phyloP scores from a whole-genome alignment of 345 rosid species.

The Eucalyptus tenuipes region DNA sequence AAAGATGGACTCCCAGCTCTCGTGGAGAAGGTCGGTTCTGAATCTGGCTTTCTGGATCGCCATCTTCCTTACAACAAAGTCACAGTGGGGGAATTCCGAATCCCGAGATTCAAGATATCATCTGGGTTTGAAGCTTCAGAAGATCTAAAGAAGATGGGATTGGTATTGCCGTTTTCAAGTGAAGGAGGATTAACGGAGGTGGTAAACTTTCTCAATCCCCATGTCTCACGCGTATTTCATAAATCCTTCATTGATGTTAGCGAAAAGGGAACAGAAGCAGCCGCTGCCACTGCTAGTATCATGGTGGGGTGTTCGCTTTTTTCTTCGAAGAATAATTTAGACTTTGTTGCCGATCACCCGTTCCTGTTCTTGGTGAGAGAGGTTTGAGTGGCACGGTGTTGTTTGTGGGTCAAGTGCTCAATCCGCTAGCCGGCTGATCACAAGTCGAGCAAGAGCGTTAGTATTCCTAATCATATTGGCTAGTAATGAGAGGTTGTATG shows the following conservation, averaged over 20 bases:
- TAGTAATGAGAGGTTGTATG: neutral
- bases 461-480: neutral
- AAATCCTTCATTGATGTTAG: slow-evolving; percentile 4
- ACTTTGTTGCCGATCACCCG: slow-evolving; percentile 1
- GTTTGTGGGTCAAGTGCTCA: neutral
- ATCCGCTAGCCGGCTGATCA: neutral
- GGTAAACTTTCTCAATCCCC: neutral
- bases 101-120: slow-evolving; percentile 4
- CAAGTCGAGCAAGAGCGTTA: neutral
- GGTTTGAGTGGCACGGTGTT: neutral
- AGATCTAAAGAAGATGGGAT: neutral
- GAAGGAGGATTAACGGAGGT: neutral
- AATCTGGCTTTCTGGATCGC: neutral
- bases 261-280: slow-evolving; percentile 5
- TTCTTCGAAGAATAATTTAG: neutral
- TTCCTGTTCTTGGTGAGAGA: slow-evolving; percentile 1
- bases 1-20: neutral
- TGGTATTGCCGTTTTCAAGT: neutral
- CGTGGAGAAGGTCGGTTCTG: neutral
- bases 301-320: neutral
- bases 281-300: slow-evolving; percentile 1
- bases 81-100: neutral
- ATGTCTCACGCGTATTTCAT: neutral
- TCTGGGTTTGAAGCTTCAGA: slow-evolving; percentile 1
- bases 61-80: slow-evolving; percentile 1